phyloP scores from a whole-genome alignment of 1,284 basidiomycete species.

The Meripilus lineatus region DNA sequence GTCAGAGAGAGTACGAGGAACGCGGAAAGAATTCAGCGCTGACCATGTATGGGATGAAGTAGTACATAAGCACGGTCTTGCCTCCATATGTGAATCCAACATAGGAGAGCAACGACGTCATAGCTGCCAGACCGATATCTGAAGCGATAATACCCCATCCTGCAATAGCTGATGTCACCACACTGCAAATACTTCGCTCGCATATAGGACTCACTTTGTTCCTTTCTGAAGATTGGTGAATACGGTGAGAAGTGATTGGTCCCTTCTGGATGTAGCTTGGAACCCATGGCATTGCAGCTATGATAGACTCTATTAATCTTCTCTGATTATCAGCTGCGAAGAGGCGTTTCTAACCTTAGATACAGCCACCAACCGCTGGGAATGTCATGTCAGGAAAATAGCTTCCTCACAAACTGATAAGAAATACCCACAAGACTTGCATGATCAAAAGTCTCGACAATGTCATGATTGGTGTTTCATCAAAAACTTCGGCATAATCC shows the following conservation, averaged over 20 bases:
- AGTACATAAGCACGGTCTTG: conserved; percentile 37
- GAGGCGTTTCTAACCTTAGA: conserved; percentile 51
- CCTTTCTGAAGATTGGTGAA: conserved; percentile 72
- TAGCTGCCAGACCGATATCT: conserved; percentile 41
- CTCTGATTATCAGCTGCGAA: conserved; percentile 13
- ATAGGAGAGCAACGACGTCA: conserved; percentile 35
- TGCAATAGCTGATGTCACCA: conserved; percentile 7
- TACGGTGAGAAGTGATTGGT: conserved; percentile 61
- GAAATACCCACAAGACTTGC: conserved; percentile 41
- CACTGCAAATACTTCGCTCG: background rate
- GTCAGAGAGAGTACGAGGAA: background rate
- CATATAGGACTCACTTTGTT: conserved; percentile 39
- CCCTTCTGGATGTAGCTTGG: conserved; percentile 31
- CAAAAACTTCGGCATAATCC: conserved; percentile 54
- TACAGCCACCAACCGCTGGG: conserved; percentile 70
- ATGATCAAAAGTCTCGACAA: conserved; percentile 63
- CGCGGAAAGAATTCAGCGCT: conserved; percentile 7
- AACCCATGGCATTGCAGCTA: conserved; percentile 27
- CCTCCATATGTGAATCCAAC: conserved; percentile 38
- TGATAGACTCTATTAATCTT: conserved; percentile 15
- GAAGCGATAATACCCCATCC: conserved; percentile 42
- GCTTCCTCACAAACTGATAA: background rate
- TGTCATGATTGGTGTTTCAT: conserved; percentile 73
- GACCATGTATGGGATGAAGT: conserved; percentile 47
- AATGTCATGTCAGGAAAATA: background rate